Evolutionary conservation across 331 rosid species (phyloP), one percentile per base, ranked within the genome.

Genomic region (Quercus tomentella): DNA sequence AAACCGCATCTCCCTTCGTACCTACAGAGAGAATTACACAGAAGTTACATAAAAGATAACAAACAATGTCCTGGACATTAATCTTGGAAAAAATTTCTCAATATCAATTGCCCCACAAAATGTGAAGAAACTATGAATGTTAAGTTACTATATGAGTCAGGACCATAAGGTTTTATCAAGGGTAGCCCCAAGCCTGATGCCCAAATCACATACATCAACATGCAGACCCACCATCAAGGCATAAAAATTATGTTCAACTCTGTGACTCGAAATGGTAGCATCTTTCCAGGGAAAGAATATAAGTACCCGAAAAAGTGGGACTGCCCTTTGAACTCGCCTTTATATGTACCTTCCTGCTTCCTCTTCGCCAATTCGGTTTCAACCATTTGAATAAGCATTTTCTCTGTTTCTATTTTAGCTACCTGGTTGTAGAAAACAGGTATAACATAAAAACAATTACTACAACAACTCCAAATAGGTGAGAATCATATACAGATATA

Each of bases 1-100:
- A 95, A 84, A 76, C 99, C 99, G 73, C 99, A 95, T 81, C 99
- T 90, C 67, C 99, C 99, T 89, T 95, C 99, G 57, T 95, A 95
- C 56, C 99, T 95, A 89, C 83, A 84, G 18, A 71, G 66, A 65
- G 35, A 58, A 61, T 49, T 49, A 49, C 54, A 49, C 17, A 49
- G 54, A 85, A 58, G 55, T 62, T 45, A 25, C 28, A 56, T 22
- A 37, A 11, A 52, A 62, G 70, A 41, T 35, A 33, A 70, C 17
- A 14, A 30, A 4, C 4, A 1, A n/a, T 31, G 35, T 18, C 30
- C 41, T 26, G 68, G 62, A 63, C 26, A 4, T 7, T 9, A 55
- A 54, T 56, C 41, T 63, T 30, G 25, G 22, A 16, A 15, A 52
- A 71, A 20, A 58, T 62, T 52, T 63, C 28, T 51, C 3, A 67